Percentiles rank a stretch among this genome's conserved stretches.
phyloP scores from a whole-genome alignment of 352 stramenopile genomes.

The Pythium plurisporium region DNA sequence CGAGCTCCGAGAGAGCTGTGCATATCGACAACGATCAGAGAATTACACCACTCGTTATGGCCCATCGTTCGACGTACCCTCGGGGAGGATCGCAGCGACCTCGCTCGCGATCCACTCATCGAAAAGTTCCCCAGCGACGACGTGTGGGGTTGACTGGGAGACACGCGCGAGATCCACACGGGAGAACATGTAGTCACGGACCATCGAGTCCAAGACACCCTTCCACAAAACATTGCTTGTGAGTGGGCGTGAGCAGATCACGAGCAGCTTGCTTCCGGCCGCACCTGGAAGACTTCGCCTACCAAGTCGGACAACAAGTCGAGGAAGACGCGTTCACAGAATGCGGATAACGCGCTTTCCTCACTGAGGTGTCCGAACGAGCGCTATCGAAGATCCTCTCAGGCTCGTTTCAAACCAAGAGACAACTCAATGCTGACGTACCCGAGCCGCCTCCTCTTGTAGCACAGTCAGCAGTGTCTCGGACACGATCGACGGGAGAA shows the following conservation, averaged over 20 bases:
- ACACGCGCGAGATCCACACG: conserved; percentile 31
- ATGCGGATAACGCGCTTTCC: background rate
- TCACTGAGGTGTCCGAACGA: background rate
- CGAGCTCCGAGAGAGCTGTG: conserved; percentile 31
- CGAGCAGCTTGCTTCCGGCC: too few relatives aligned
- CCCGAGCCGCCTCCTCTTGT: conserved; percentile 25
- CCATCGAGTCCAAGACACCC: conserved; percentile 27
- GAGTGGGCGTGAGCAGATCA: background rate
- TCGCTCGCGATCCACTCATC: conserved; percentile 34
- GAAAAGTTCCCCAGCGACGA: conserved; percentile 33
- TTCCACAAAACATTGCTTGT: background rate
- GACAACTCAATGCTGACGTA: background rate
- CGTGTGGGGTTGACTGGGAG: conserved; percentile 7
- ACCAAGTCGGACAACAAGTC: conserved; percentile 18
- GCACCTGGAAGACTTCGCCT: conserved; percentile 31
- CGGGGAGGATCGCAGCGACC: conserved; percentile 26
- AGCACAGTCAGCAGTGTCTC: conserved; percentile 39
- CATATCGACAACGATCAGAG: too few relatives aligned
- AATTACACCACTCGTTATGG: too few relatives aligned
- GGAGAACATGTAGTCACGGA: conserved; percentile 34
- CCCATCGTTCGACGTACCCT: too few relatives aligned
- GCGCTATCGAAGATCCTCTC: background rate
- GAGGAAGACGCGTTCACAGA: background rate
- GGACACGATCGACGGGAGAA: conserved; percentile 13
- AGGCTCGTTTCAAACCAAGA: background rate